Evolutionary conservation across 2,329 filamentous ascomycete genomes (phyloP), one percentile per base, ranked within the genome.

Genomic region (Aspergillus sp.): DNA sequence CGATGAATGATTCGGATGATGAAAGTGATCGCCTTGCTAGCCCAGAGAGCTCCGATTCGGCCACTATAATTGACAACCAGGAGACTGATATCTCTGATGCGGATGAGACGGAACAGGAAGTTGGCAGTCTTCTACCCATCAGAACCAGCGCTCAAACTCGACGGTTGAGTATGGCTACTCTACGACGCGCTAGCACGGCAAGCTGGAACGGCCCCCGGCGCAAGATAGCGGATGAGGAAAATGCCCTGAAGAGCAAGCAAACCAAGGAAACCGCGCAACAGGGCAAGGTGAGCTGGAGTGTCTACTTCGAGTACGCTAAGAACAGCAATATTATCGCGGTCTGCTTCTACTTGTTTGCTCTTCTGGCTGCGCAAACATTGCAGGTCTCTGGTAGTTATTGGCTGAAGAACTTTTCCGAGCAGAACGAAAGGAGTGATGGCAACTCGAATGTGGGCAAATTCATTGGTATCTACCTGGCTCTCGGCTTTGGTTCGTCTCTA

Each of bases 211-310:
- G 90, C 1, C 85, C 88, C 26, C 81, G 88, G 51, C 88, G 89
- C 56, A 95, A 93, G 67, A 68, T 91, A 30, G 79, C 76, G 0
- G 91, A 97, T 57, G 89, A 97, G 68, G 82, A 87, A 44, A 80
- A 79, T 34, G 55, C 64, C 45, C 73, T 84, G 59, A 91, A 88
- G 70, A 89, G 86, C 40, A 88, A 83, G 62, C 90, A 96, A 67
- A 78, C 76, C 47, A 94, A 95, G 69, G 93, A 98, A 66, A 85
- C 85, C 55, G 79, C 81, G 2, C 89, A 98, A 66, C 89, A 98
- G 70, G 93, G 93, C 60, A 96, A 97, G 66, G 93, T 98, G 57
- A 97, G 96, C 68, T 97, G 93, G 90, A 79, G 83, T 54, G 91
- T 98, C 29, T 98, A 98, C 63, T 74, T 76, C 12, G 90, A 96